Conservation (phyloP, 441 rosid genomes). For the Croton laevigatus region DNA sequence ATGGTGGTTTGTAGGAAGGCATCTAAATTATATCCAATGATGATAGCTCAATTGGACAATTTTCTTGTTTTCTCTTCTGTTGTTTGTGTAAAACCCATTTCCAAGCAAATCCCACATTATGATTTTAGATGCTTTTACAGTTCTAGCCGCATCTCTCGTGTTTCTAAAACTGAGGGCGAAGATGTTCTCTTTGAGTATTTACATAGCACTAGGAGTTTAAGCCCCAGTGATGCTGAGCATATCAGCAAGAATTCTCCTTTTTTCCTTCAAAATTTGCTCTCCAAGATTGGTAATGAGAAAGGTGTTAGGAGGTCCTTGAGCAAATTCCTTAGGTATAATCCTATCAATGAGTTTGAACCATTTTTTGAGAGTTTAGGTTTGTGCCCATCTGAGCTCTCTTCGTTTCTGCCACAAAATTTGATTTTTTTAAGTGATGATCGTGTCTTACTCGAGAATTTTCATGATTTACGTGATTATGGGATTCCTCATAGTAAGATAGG, state of each 20-base stretch:
- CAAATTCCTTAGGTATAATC: constrained; percentile 63
- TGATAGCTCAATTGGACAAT: constrained; percentile 35
- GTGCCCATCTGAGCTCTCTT: constrained; percentile 39
- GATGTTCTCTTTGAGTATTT: constrained; percentile 67
- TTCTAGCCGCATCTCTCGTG: constrained; percentile 36
- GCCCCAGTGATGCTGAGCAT: constrained; percentile 68
- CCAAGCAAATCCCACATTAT: constrained; percentile 29
- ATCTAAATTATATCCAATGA: constrained; percentile 21
- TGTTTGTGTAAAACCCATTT: constrained; percentile 20
- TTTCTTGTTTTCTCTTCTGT: constrained; percentile 28
- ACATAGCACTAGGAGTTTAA: constrained; percentile 55
- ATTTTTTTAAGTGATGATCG: constrained; percentile 55
- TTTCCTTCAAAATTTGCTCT: constrained; percentile 45
- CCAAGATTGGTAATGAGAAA: constrained; percentile 41
- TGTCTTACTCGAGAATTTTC: constrained; percentile 61
- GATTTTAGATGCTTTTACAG: constrained; percentile 35
- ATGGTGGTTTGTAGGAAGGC: constrained; percentile 34
- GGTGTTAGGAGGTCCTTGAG: constrained; percentile 41
- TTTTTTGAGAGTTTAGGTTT: constrained; percentile 82
- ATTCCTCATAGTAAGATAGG: constrained; percentile 65
- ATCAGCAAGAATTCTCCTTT: constrained; percentile 71
- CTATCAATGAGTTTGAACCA: constrained; percentile 77
- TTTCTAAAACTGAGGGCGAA: constrained; percentile 47
- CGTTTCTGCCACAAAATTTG: constrained; percentile 44
- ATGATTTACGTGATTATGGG: constrained; percentile 57